phyloP scores from a whole-genome alignment of 208 protist genomes.

The Leishmania amazonensis region DNA sequence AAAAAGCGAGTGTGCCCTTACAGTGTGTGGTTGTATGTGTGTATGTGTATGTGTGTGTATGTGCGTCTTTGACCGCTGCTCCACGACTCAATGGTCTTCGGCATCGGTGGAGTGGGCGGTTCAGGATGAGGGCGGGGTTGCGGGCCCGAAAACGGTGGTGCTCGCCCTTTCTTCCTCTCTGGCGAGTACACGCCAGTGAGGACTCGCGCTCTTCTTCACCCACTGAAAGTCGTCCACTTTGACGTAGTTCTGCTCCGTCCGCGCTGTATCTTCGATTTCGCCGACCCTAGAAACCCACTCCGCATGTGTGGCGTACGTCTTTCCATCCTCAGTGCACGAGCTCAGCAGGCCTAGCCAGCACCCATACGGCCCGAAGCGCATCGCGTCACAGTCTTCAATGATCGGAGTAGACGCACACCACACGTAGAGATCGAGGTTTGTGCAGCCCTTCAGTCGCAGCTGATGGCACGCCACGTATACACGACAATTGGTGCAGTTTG shows the following conservation, averaged over 20 bases:
- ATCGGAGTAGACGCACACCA: slow-evolving; percentile 85
- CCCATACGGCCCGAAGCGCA: slow-evolving; percentile 81
- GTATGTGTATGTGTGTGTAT: slow-evolving; percentile 12
- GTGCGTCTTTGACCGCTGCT: not conserved
- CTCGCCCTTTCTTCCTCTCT: slow-evolving; percentile 31
- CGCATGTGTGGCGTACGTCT: slow-evolving; percentile 40
- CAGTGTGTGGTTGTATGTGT: not conserved
- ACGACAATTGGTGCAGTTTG: slow-evolving; percentile 59
- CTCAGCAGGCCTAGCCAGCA: slow-evolving; percentile 71
- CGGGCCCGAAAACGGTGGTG: slow-evolving; percentile 23
- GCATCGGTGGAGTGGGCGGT: not conserved
- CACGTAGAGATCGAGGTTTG: slow-evolving; percentile 70
- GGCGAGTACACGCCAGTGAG: slow-evolving; percentile 77
- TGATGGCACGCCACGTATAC: slow-evolving; percentile 87
- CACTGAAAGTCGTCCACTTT: slow-evolving; percentile 89
- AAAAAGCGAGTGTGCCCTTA: not conserved
- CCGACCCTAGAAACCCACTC: slow-evolving; percentile 68
- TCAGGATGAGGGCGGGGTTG: not conserved
- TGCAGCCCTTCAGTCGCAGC: slow-evolving; percentile 82
- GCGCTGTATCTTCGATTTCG: slow-evolving; percentile 45
- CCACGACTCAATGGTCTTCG: not conserved
- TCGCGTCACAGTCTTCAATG: slow-evolving; percentile 70
- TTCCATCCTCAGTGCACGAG: slow-evolving; percentile 30
- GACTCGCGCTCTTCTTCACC: slow-evolving; percentile 77
- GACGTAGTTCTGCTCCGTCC: slow-evolving; percentile 44